Conservation (phyloP, 208 protist genomes). For the Leishmania gerbilli region DNA sequence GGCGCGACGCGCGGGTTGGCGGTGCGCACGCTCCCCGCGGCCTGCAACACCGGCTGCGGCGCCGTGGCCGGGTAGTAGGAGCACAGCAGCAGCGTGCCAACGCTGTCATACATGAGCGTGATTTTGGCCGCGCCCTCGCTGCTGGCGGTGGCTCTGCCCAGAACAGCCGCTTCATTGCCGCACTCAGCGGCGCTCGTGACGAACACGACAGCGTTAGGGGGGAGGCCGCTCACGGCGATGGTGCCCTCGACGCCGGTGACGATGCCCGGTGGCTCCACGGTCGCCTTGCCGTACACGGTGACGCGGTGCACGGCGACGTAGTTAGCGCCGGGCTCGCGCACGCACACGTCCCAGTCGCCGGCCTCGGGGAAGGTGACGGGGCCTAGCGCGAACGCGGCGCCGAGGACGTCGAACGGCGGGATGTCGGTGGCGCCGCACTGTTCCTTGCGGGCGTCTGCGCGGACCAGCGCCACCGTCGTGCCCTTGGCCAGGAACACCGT, state of each 20-base stretch:
- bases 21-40: slow-evolving; percentile 36
- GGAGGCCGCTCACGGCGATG: slow-evolving; percentile 13
- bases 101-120: slow-evolving; percentile 3
- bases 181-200: slow-evolving; percentile 8
- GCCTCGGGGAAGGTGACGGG: slow-evolving; percentile 29
- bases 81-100: slow-evolving; percentile 12
- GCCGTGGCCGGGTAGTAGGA: slow-evolving; percentile 1
- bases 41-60: slow-evolving; percentile 8
- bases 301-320: slow-evolving; percentile 25
- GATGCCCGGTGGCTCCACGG: slow-evolving; percentile 23
- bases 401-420: slow-evolving; percentile 8
- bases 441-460: not conserved
- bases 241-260: slow-evolving; percentile 13
- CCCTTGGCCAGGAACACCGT: slow-evolving; percentile 1
- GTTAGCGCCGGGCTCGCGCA: slow-evolving; percentile 16
- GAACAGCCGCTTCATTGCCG: slow-evolving; percentile 6
- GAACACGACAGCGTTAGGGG: slow-evolving; percentile 32
- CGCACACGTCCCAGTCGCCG: slow-evolving; percentile 41
- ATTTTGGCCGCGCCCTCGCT: slow-evolving; percentile 4
- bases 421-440: not conserved
- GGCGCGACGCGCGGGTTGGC: slow-evolving; percentile 20
- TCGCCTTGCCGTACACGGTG: slow-evolving; percentile 34
- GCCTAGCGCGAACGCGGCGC: slow-evolving; percentile 4
- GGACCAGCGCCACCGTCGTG: slow-evolving; percentile 9
- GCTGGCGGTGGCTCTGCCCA: slow-evolving; percentile 2